Base-by-base conservation (phyloP, 495 filamentous ascomycete genomes). In the Massariosphaeria phaeospora region DNA sequence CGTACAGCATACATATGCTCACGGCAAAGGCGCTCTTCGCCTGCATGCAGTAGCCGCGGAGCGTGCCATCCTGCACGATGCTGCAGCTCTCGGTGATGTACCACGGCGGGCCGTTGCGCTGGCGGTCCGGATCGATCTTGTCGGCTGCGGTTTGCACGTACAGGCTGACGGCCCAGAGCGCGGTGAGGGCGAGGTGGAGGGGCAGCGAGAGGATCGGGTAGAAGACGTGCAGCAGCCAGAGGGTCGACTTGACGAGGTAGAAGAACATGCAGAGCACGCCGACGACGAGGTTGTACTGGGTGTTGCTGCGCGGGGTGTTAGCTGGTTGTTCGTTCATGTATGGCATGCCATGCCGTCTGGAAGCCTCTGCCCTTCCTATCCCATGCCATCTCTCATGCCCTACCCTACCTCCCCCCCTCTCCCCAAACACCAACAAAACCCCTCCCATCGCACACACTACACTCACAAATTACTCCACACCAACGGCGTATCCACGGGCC, bases 261-360 rank as follows among this genome's bases (percentile, higher is more conserved):
- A 84, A 64, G 72, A 87, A 87, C 62, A 82, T 79, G 48, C 75
- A 82, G 55, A 95, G 69, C 55, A 95, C 83, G 42, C 86, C 80
- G 63, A 95, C 82, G 49, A 88, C 84, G 53, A 95, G 80, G 67
- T 94, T 91, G 72, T 74, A 95, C 45, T 85, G 74, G 44, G 86
- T 90, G 34, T 88, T 69, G 63, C 89, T 96, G 69, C 9, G 35
- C 10, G 35, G 1, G 5, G 15, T 25, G 34, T 71, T 54, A 69
- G 65, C 29, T 29, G 29, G 29, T 56, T 29, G n/a, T 31, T 24
- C 3, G 12, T 51, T 21, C n/a, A n/a, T n/a, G n/a, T n/a, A n/a
- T n/a, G n/a, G n/a, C n/a, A n/a, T n/a, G n/a, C n/a, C n/a, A n/a
- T n/a, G n/a, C n/a, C n/a, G n/a, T n/a, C n/a, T n/a, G n/a, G n/a